Percentiles rank a stretch among this genome's conserved stretches.
phyloP scores from a whole-genome alignment of 441 rosid species.

The Brassica hybrid region DNA sequence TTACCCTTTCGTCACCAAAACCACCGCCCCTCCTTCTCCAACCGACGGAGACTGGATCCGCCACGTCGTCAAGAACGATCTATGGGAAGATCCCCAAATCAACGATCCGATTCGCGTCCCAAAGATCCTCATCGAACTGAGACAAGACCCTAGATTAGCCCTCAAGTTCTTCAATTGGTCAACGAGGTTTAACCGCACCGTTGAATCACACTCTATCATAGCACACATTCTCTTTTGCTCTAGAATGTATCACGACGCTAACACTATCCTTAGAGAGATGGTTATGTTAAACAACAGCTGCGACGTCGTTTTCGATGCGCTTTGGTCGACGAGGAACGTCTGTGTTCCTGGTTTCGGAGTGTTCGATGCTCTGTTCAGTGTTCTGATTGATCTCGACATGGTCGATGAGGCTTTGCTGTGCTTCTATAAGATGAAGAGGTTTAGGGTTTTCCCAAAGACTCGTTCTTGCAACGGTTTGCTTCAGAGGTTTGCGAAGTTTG shows the following conservation, averaged over 20 bases:
- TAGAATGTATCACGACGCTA: slow-evolving; percentile 68
- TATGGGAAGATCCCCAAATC: slow-evolving; percentile 59
- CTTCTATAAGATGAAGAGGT: slow-evolving; percentile 63
- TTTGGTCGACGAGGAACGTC: slow-evolving; percentile 74
- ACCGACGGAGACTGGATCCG: slow-evolving; percentile 47
- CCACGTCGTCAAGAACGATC: slow-evolving; percentile 48
- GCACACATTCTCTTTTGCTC: slow-evolving; percentile 63
- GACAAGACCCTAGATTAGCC: slow-evolving; percentile 60
- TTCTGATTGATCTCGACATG: slow-evolving; percentile 67
- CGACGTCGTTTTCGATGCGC: slow-evolving; percentile 57
- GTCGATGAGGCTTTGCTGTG: slow-evolving; percentile 63
- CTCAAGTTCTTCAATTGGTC: slow-evolving; percentile 72
- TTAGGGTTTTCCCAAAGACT: slow-evolving; percentile 62
- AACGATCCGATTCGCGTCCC: slow-evolving; percentile 56
- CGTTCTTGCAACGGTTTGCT: slow-evolving; percentile 75
- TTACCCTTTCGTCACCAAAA: slow-evolving; percentile 51
- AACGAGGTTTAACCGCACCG: slow-evolving; percentile 54
- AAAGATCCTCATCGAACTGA: slow-evolving; percentile 57
- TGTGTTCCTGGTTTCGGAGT: slow-evolving; percentile 70
- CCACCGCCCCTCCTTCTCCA: slow-evolving; percentile 23
- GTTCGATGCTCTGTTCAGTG: slow-evolving; percentile 79
- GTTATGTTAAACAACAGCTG: slow-evolving; percentile 35
- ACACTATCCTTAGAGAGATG: slow-evolving; percentile 56
- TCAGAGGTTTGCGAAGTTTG: slow-evolving; percentile 52
- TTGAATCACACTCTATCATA: slow-evolving; percentile 60